phyloP scores from a whole-genome alignment of 495 filamentous ascomycete genomes.

The Talaromyces liani region DNA sequence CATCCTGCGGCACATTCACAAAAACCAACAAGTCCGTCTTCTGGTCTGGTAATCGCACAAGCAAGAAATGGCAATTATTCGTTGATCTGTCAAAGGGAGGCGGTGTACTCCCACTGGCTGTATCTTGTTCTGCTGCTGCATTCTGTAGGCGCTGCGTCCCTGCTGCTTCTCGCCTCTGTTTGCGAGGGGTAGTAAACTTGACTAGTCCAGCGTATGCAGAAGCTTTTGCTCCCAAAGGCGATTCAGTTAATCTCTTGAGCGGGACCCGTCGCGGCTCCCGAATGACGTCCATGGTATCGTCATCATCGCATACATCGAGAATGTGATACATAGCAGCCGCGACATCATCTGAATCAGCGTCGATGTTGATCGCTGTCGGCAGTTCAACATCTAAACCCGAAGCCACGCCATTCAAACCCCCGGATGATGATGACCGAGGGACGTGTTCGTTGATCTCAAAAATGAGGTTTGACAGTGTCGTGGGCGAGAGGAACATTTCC shows the following conservation, averaged over 20 bases:
- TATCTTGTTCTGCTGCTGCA: neutral
- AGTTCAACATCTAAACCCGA: conserved; percentile 12
- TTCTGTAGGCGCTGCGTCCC: neutral
- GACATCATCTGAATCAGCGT: conserved; percentile 42
- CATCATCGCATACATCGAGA: conserved; percentile 62
- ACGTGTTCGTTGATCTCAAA: conserved; percentile 71
- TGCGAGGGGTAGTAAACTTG: conserved; percentile 19
- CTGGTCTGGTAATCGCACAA: conserved; percentile 68
- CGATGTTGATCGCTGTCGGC: conserved; percentile 19
- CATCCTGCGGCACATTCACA: conserved; percentile 80
- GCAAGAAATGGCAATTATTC: conserved; percentile 29
- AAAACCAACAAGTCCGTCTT: conserved; percentile 81
- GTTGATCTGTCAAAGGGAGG: conserved; percentile 15
- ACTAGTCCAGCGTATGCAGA: conserved; percentile 27
- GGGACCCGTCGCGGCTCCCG: conserved; percentile 24
- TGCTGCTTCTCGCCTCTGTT: conserved; percentile 5
- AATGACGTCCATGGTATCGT: conserved; percentile 50
- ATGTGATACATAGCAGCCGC: conserved; percentile 68
- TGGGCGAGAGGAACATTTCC: conserved; percentile 79
- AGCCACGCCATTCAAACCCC: conserved; percentile 19
- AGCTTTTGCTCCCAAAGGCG: conserved; percentile 8
- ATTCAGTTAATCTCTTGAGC: conserved; percentile 23
- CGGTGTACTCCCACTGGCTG: neutral
- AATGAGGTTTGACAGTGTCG: conserved; percentile 73
- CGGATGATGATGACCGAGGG: conserved; percentile 14